Evolutionary conservation across 2,329 filamentous ascomycete genomes (phyloP), one percentile per base, ranked within the genome.

Genomic region (Pseudogymnoascus sp.): DNA sequence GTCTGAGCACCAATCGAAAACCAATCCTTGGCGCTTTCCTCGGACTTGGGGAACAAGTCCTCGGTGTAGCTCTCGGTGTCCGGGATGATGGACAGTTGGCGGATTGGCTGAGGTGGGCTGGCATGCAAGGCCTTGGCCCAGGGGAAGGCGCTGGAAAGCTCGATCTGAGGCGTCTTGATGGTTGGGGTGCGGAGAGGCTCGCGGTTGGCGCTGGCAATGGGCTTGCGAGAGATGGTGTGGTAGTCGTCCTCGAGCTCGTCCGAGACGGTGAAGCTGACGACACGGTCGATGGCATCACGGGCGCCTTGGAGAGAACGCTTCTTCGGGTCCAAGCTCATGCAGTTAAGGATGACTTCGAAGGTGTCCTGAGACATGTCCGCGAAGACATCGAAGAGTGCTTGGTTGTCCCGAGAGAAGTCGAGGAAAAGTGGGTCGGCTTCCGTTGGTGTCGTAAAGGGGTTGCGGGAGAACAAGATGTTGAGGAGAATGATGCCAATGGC

Each of bases 321-420:
- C 73, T 82, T 83, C 9, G 94, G 94, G 71, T 99, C 93, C 67
- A 99, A 77, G 69, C 90, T 90, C 83, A 99, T 84, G 74, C 90
- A 95, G 75, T 96, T 84, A 59, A 87, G 85, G 74, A 99, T 85
- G 67, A 99, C 90, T 74, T 97, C 91, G 70, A 90, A 99, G 0
- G 94, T 97, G 74, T 99, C 94, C 74, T 96, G 91, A 58, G 93
- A 97, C 93, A 99, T 96, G 74, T 90, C 92, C 38, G 94, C 92
- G 75, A 99, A 99, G 69, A 97, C 90, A 73, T 99, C 94, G 73
- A 99, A 99, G 62, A 99, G 84, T 39, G 90, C 95, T 75, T 97
- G 92, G 74, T 91, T 91, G 77, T 99, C 93, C 62, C 89, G 86
- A 58, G 88, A 89, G 73, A 95, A 99, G 75, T 99, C 94, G 64